Conservation (phyloP, 768 basidiomycete species). For the Macrolepiota albuminosa region DNA sequence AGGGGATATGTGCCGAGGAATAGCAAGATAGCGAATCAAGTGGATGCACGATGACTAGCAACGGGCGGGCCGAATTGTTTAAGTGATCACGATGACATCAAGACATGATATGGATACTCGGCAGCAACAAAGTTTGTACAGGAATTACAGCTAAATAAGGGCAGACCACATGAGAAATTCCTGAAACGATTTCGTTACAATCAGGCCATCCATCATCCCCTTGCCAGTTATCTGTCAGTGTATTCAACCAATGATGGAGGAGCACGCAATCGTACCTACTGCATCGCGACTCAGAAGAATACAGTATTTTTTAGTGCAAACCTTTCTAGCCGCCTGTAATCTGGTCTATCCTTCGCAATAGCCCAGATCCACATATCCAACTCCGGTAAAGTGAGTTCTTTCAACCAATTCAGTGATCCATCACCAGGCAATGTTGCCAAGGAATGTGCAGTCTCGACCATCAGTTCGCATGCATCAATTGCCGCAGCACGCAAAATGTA, state of each 20-base stretch:
- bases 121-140: neutral
- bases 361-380: conserved; percentile 82
- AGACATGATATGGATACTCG: neutral
- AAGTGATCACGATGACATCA: neutral
- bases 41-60: neutral
- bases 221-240: neutral
- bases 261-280: neutral
- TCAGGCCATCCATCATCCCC: neutral
- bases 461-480: conserved; percentile 71
- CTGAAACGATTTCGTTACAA: neutral
- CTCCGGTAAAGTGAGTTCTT: conserved; percentile 50
- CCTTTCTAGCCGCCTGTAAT: conserved; percentile 62
- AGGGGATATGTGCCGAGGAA: neutral
- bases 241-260: neutral
- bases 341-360: conserved; percentile 70
- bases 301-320: conserved; percentile 64
- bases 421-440: conserved; percentile 21
- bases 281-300: conserved; percentile 49
- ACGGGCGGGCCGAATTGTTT: neutral
- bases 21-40: neutral
- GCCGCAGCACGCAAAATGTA: conserved; percentile 76
- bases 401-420: conserved; percentile 43
- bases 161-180: no score
- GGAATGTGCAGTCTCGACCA: conserved; percentile 48
- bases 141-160: neutral